Conservation (phyloP, 1,139 yeast species). For the Zygotorulaspora mrakii region DNA sequence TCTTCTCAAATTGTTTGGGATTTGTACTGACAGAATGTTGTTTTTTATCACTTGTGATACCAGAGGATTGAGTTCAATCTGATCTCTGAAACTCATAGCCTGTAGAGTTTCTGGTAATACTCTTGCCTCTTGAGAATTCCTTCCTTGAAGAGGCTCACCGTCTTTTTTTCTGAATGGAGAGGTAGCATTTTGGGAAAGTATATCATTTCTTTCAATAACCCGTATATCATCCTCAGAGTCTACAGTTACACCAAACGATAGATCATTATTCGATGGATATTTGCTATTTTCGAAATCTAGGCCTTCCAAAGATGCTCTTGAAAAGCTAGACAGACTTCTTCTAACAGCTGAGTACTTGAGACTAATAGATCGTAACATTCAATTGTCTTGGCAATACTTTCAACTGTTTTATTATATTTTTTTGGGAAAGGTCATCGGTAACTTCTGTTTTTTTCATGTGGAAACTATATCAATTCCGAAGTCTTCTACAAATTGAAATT, state of each 20-base stretch:
- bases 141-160: constrained; percentile 31
- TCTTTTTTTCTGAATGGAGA: constrained; percentile 30
- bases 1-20: constrained; percentile 55
- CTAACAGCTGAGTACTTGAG: constrained; percentile 3
- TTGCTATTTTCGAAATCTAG: constrained; percentile 7
- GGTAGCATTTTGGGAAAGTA: constrained; percentile 38
- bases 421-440: constrained; percentile 8
- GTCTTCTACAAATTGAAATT: constrained; percentile 8
- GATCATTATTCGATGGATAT: constrained; percentile 7
- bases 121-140: constrained; percentile 30
- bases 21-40: constrained; percentile 51
- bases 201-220: constrained; percentile 36
- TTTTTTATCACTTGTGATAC: constrained; percentile 56
- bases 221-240: constrained; percentile 38
- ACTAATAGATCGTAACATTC: constrained; percentile 11
- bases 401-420: not conserved
- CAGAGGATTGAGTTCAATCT: constrained; percentile 48
- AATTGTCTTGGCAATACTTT: not conserved
- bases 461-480: too few species aligned
- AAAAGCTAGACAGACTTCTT: constrained; percentile 8
- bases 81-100: constrained; percentile 28
- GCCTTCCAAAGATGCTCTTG: constrained; percentile 7
- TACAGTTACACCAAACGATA: constrained; percentile 47
- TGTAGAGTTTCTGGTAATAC: constrained; percentile 39
- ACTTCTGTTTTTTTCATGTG: constrained; percentile 1